Evolutionary conservation across 2,329 filamentous ascomycete species (phyloP).

Genomic region (Trichoderma polysporum): DNA sequence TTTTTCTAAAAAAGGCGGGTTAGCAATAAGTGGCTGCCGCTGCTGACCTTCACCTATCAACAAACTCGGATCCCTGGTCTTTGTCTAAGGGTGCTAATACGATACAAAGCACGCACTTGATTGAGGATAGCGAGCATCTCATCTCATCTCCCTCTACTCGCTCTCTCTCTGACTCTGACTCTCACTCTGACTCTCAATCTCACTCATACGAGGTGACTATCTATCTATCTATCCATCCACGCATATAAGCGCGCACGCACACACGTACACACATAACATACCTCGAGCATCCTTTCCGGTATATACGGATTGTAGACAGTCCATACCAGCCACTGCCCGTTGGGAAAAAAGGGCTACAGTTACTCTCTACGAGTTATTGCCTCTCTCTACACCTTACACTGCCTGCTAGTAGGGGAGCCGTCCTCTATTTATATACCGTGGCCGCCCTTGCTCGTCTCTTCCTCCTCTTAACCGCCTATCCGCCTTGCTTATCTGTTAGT

Average conservation of each 20-base stretch:
- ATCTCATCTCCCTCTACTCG: neutral
- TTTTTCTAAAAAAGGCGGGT: neutral
- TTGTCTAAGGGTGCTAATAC: neutral
- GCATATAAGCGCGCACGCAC: neutral
- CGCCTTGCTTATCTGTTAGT: slow-evolving; percentile 1
- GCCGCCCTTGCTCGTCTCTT: slow-evolving; percentile 1
- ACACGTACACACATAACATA: neutral
- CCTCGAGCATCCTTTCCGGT: neutral
- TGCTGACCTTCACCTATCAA: slow-evolving; percentile 4
- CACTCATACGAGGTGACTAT: neutral
- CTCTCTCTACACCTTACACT: neutral
- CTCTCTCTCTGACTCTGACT: too few species aligned
- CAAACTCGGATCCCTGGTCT: neutral
- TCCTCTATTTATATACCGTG: slow-evolving; percentile 7
- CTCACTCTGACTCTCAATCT: neutral
- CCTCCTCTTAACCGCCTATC: slow-evolving; percentile 3
- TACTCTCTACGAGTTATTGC: too few species aligned
- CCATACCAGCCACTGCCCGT: neutral
- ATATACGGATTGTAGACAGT: neutral
- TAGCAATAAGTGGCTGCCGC: slow-evolving; percentile 4
- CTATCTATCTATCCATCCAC: neutral
- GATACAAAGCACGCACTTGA: neutral
- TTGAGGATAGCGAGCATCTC: neutral
- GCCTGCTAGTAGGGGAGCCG: neutral
- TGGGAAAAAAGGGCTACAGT: neutral